Evolutionary conservation across 345 rosid genomes (phyloP).

Genomic region (Passiflora organensis): DNA sequence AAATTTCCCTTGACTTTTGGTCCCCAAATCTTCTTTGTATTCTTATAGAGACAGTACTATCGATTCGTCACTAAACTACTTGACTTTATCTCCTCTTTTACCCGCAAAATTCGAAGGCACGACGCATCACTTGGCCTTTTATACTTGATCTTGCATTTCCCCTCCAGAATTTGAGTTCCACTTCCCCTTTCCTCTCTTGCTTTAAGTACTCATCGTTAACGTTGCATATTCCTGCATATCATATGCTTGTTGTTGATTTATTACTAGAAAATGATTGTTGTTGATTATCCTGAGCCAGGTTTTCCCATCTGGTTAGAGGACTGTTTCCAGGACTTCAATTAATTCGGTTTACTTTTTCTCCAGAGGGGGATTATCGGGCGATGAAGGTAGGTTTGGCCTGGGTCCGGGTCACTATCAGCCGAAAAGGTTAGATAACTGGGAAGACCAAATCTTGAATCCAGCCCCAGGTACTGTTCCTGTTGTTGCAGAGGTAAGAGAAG

Average conservation of each 20-base stretch:
- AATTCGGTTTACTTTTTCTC: background rate
- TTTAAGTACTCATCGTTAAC: background rate
- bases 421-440: slow-evolving; percentile 33
- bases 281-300: no score
- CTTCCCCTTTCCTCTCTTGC: background rate
- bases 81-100: background rate
- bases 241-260: background rate
- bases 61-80: background rate
- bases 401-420: slow-evolving; percentile 22
- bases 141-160: background rate
- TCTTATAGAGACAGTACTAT: background rate
- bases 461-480: slow-evolving; percentile 7
- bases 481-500: slow-evolving; percentile 37
- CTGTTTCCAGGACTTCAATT: background rate
- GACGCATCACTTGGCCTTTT: background rate
- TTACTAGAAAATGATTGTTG: no score
- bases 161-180: background rate
- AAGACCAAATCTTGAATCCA: slow-evolving; percentile 35
- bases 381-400: slow-evolving; percentile 30
- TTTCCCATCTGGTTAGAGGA: background rate
- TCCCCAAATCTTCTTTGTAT: background rate
- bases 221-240: background rate
- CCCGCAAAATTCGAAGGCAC: background rate
- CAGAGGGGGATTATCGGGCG: slow-evolving; percentile 37
- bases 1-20: background rate